Evolutionary conservation across 306 rosid species (phyloP), one percentile per base, ranked within the genome.

Genomic region (Macrotyloma uniflorum): DNA sequence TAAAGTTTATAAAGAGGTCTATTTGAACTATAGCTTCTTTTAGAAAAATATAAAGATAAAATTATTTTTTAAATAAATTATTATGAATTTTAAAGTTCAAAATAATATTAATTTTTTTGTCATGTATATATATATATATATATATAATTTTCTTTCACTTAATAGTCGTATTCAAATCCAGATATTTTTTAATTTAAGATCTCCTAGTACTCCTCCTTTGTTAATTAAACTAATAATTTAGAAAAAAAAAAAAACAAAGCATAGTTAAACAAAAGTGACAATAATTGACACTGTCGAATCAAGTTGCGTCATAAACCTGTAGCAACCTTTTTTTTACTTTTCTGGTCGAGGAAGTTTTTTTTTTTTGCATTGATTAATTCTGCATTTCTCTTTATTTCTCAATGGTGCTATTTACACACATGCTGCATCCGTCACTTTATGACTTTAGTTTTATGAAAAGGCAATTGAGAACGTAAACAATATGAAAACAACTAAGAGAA

Each of bases 401-500:
- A 13, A 54, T 2, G 13, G 36, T 53, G 46, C 50, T 22, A 54
- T 54, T 54, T 2, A 54, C 3, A 49, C 28, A 71, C 15, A 50
- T 33, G 76, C 33, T 18, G 9, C 19, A 18, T 61, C 28, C 49
- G 16, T 36, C 45, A 38, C 43, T 23, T 23, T 51, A 38, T n/a
- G 5, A 47, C 36, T 73, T 46, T 23, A 1, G 45, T 77, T 43
- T 57, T 5, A 5, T 70, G 4, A 77, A 77, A 67, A 68, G 69
- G 28, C 26, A 28, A 42, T 13, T 8, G 42, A 78, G 61, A 68
- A 59, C 19, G 11, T 38, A 1, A 16, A 46, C 9, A 0, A 20
- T 6, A 16, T 11, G n/a, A 2, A 63, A 63, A 33, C 47, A 71
- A 71, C 65, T 1, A 38, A 22, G 18, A 53, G 19, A 67, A 51